Evolutionary conservation across 208 protist species (phyloP), one percentile per base, ranked within the genome.

Genomic region (Trypanosoma boissoni): DNA sequence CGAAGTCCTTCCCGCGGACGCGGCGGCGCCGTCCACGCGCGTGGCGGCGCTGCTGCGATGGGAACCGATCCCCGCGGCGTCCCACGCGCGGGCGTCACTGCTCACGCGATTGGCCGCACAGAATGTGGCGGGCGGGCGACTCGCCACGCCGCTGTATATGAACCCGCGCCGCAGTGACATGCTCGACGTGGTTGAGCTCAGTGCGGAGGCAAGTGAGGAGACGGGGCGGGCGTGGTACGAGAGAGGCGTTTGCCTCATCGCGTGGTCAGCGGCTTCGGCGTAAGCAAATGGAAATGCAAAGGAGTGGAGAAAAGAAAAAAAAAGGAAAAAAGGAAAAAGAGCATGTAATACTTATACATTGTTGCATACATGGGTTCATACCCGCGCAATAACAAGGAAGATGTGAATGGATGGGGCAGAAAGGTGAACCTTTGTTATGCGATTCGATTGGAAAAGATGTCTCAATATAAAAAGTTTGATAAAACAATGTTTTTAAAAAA

Each of bases 131-230:
- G 26, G 53, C 31, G 45, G 50, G 48, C 52, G 44, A 6, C 43
- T 87, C 0, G 63, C 76, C 1, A 58, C 95, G 31, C 94, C 94
- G 9, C 60, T 98, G 16, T 98, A 98, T 68, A 76, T 90, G 14
- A 96, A 80, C 24, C 65, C 70, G 18, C 63, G 76, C 9, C 86
- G 91, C 0, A 71, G 81, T 28, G 50, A 58, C 2, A 60, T 96
- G 41, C 73, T 98, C 4, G 83, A 87, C n/a, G 73, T 89, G 43
- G 56, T 97, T 58, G 59, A 88, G 21, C 28, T 92, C 26, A 54
- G 58, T n/a, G 65, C 74, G 18, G 64, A 70, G 23, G 55, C 70
- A 1, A 21, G 23, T 27, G 42, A 50, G 18, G 37, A 34, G 26
- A 31, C 53, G 16, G 52, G 66, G 39, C 59, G 54, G 36, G 46